phyloP scores from a whole-genome alignment of 345 rosid genomes.

The Citrus mangshanensis region DNA sequence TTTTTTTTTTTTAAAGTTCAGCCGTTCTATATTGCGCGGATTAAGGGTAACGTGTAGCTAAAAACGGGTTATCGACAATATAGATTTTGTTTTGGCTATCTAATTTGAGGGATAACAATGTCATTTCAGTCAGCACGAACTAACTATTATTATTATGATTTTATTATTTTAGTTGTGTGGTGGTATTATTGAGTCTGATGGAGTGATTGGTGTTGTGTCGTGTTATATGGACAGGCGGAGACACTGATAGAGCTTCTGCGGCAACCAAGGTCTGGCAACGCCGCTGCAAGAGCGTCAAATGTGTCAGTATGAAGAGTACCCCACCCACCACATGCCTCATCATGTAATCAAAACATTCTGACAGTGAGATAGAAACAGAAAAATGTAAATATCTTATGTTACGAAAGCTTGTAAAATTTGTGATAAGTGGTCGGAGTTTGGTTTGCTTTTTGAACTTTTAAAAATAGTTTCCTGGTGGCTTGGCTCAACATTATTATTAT shows the following conservation, averaged over 20 bases:
- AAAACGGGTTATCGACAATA: too few species aligned
- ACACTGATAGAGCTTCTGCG: constrained; percentile 70
- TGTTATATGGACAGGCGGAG: constrained; percentile 66
- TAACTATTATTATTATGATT: background rate
- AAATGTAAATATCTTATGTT: constrained; percentile 12
- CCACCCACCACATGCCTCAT: constrained; percentile 12
- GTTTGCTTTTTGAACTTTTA: constrained; percentile 6
- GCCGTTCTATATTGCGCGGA: background rate
- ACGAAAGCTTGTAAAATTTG: constrained; percentile 12
- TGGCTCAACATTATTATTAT: background rate
- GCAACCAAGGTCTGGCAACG: constrained; percentile 82
- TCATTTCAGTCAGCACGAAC: background rate
- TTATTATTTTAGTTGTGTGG: background rate
- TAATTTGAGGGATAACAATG: background rate
- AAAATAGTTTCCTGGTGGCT: background rate
- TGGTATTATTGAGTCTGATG: constrained; percentile 11
- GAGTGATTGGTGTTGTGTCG: constrained; percentile 21
- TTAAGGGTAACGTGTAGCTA: background rate
- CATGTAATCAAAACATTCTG: background rate
- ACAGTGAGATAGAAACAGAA: background rate
- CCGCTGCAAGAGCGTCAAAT: constrained; percentile 48
- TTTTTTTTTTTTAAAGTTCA: background rate
- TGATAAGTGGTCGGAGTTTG: constrained; percentile 3
- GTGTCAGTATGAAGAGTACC: constrained; percentile 28
- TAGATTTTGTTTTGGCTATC: background rate